A percentile compares a stretch with the other conserved stretches of the same genome.
Conservation (phyloP, 1,284 basidiomycete species). For the Apiotrichum mycotoxinovorans region DNA sequence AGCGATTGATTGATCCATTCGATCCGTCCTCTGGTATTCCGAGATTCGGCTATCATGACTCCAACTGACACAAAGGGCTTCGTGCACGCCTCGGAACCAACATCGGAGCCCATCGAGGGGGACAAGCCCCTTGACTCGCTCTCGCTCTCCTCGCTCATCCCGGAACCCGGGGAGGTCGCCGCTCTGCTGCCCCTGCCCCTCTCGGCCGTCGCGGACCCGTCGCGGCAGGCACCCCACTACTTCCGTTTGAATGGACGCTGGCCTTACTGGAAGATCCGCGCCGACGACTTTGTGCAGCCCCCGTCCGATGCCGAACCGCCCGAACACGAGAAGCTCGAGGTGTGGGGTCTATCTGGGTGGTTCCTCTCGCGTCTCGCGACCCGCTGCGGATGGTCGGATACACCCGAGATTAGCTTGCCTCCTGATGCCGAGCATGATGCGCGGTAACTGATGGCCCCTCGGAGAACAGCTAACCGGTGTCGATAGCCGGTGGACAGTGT, state of each 20-base stretch:
- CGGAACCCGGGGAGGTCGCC: slow-evolving; percentile 36
- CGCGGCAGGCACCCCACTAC: slow-evolving; percentile 27
- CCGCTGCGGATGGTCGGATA: slow-evolving; percentile 31
- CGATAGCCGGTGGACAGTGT: too few relatives aligned
- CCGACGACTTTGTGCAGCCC: slow-evolving; percentile 26
- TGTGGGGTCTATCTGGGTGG: slow-evolving; percentile 48
- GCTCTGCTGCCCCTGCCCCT: slow-evolving; percentile 39
- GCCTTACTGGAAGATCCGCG: slow-evolving; percentile 39
- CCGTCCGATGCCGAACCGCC: slow-evolving; percentile 2
- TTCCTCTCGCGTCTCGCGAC: slow-evolving; percentile 35
- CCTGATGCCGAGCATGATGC: slow-evolving; percentile 6
- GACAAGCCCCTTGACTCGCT: slow-evolving; percentile 25
- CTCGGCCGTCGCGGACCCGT: slow-evolving; percentile 16
- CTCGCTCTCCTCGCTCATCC: slow-evolving; percentile 21
- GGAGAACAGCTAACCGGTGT: too few relatives aligned
- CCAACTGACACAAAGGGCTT: slow-evolving; percentile 26
- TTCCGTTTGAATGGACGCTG: slow-evolving; percentile 34
- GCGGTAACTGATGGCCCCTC: background rate
- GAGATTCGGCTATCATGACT: background rate
- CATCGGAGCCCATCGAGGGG: background rate
- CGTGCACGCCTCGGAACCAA: slow-evolving; percentile 16
- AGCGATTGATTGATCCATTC: too few relatives aligned
- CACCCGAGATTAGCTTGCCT: slow-evolving; percentile 15
- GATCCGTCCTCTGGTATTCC: too few relatives aligned
- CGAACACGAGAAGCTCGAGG: slow-evolving; percentile 23